Evolutionary conservation across 75 land plant genomes (phyloP), one percentile per base, ranked within the genome.

Genomic region (Pinus tabuliformis): DNA sequence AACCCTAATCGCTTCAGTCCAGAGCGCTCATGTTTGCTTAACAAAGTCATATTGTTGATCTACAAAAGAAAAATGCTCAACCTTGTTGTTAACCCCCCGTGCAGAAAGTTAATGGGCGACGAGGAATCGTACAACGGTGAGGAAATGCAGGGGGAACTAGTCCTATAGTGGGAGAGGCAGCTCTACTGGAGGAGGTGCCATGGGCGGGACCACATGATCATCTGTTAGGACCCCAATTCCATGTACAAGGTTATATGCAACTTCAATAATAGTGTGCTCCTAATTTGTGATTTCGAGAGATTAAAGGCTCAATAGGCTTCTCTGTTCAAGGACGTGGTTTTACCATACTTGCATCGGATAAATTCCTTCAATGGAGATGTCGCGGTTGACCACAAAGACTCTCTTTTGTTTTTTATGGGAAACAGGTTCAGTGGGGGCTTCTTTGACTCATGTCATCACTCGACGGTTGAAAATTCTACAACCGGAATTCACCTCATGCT

Each of bases 251-350:
- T 93, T 57, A 68, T 96, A 1, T 84, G 91, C 49, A 42, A 78
- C 72, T 75, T 96, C 12, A 85, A 84, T 78, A 91, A 85, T 39
- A 82, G 82, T 42, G 88, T 96, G 56, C 76, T 93, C 45, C 68
- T 96, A 70, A 87, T 96, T 56, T 91, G 94, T 24, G 99, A 96
- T 86, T 96, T 96, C 57, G 99, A 94, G 71, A 80, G 99, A 81
- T 78, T 94, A 75, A 80, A 76, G 60, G 22, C 75, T 0, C 87
- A 86, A 24, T 91, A 89, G 75, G 99, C 89, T 59, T 94, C 97
- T 56, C 59, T 95, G 15, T 84, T 84, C n/a, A 96, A 96, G 81
- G 99, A 96, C 61, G 90, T 96, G 54, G 85, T 95, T 3, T 71
- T 93, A 66, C 99, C 97, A 0, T 96, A 96, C 77, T 86, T 92